Base-by-base conservation (phyloP, 257 asterid genomes). In the Cruciata laevipes region DNA sequence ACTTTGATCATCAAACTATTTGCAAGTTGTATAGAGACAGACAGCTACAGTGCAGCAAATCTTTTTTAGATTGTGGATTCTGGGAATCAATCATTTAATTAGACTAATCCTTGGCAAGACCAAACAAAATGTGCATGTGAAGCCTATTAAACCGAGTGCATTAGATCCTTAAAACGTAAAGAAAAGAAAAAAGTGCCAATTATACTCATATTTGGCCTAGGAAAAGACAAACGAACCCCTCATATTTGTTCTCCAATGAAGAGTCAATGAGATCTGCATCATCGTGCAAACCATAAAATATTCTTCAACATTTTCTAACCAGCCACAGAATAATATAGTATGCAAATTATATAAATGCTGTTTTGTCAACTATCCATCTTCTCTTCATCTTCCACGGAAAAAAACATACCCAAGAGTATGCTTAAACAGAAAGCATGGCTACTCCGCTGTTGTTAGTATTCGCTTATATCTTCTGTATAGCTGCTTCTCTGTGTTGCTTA, bases 401-500 rank as follows among this genome's bases (percentile, higher is more conserved):
- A 17, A 47, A 17, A 47, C 55, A 17, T 16, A 47, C 55, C 55
- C n/a, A 5, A 47, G 55, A 47, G 33, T 2, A 2, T 3, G 40
- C 33, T 4, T 42, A 42, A 12, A 42, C 51, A 42, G 51, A 58
- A 21, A 21, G 18, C 38, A 53, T 61, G 69, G 51, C n/a, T n/a
- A n/a, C 61, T 77, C 70, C 42, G 1, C 20, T 56, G 56, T 21
- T 51, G 11, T 17, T 71, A 18, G 21, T 32, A 8, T 21, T 20
- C n/a, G 13, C 63, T 66, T 61, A 7, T 12, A 33, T 42, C 21
- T 5, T 66, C 40, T 32, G 33, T 16, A 18, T 67, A 35, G 1
- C 32, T 66, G 8, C 32, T 14, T 18, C 61, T 14, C 49, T 44
- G 18, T 74, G 75, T 63, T 60, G 31, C 66, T 62, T 81, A 58